These are phyloP conservation scores for Aspergillus saccharolyticus DNA, from an alignment of 495 filamentous ascomycete species.

Conservation along the genomic window DNA sequence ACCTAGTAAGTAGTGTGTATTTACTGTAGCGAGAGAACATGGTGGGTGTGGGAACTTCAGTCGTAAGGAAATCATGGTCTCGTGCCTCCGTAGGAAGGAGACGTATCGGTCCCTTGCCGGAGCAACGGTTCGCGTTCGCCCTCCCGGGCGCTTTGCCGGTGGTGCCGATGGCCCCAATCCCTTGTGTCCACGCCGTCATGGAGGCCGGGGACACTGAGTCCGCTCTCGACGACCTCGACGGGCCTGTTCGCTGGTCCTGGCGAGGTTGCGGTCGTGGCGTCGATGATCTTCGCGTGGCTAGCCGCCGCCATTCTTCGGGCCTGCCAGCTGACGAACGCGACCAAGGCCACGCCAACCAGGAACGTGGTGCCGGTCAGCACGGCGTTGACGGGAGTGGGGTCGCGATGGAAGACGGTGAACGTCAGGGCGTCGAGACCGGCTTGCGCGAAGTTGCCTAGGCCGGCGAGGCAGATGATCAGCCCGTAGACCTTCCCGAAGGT, in stretches of 20 bases:
- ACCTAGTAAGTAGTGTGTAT: too few species aligned
- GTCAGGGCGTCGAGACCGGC: conserved; percentile 76
- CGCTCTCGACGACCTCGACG: neutral
- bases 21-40: too few species aligned
- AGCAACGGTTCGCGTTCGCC: conserved; percentile 7
- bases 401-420: conserved; percentile 60
- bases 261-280: neutral
- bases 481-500: conserved; percentile 97
- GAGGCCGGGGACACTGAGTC: conserved; percentile 2
- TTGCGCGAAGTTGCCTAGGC: conserved; percentile 83
- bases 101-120: neutral
- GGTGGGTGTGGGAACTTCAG: neutral
- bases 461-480: conserved; percentile 84
- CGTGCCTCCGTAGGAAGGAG: conserved; percentile 8
- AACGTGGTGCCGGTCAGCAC: conserved; percentile 57
- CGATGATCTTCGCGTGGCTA: neutral
- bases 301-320: conserved; percentile 14
- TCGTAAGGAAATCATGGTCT: neutral
- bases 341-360: conserved; percentile 53
- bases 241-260: neutral
- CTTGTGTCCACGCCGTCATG: conserved; percentile 8
- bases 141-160: conserved; percentile 6
- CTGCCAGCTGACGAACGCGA: conserved; percentile 52
- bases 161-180: conserved; percentile 16
- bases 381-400: conserved; percentile 78